Evolutionary conservation across 768 basidiomycete genomes (phyloP).

Genomic region (Coprinellus aureogranulatus): DNA sequence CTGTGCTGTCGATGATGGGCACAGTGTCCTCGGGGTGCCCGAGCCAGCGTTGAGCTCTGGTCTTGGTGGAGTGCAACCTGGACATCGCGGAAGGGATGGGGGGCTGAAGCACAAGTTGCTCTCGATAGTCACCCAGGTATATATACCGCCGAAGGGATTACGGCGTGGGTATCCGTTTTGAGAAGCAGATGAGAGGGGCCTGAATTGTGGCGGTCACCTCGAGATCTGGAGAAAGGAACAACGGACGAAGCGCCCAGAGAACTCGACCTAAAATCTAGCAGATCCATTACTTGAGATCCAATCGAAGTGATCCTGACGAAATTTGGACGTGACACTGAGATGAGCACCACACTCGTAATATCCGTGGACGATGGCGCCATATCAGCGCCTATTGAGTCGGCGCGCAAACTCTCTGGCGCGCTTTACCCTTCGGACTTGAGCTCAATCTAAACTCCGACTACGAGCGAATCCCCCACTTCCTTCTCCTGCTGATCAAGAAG

Average conservation of each 20-base stretch:
- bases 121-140: neutral
- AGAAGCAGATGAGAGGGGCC: neutral
- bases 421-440: neutral
- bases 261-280: neutral
- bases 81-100: conserved; percentile 18
- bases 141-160: conserved; percentile 7
- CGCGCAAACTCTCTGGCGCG: neutral
- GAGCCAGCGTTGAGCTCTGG: conserved; percentile 55
- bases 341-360: conserved; percentile 28
- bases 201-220: neutral
- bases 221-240: neutral
- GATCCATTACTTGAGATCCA: neutral
- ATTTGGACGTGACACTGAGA: conserved; percentile 7
- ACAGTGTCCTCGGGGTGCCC: conserved; percentile 59
- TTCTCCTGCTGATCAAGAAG: too few species aligned
- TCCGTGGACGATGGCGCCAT: conserved; percentile 26
- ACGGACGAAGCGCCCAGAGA: neutral
- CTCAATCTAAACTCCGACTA: neutral
- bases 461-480: neutral
- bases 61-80: conserved; percentile 34
- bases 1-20: conserved; percentile 55
- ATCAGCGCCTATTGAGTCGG: neutral
- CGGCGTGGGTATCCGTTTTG: neutral
- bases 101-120: conserved; percentile 1
- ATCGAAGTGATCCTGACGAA: conserved; percentile 1